Conservation (phyloP, 345 rosid species). For the Brassica juncea region DNA sequence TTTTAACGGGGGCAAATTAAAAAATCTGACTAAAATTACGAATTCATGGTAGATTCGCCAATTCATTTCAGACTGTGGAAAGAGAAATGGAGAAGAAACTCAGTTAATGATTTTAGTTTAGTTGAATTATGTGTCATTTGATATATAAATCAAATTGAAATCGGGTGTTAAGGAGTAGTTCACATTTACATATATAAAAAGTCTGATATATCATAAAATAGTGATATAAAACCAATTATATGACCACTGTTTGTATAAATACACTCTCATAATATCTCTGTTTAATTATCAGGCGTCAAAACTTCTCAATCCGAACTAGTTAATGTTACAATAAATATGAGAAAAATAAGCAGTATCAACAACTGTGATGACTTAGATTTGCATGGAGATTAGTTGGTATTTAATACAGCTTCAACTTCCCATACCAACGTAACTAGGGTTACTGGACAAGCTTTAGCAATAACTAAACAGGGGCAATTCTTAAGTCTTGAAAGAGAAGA, state of each 20-base stretch:
- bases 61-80: neutral
- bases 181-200: neutral
- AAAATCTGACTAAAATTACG: too few relatives aligned
- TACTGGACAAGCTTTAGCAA: neutral
- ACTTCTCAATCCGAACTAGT: neutral
- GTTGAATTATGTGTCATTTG: too few relatives aligned
- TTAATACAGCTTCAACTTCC: neutral
- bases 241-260: neutral
- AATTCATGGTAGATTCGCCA: too few relatives aligned
- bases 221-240: neutral
- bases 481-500: constrained; percentile 20
- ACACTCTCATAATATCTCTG: neutral
- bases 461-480: constrained; percentile 2
- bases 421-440: constrained; percentile 6
- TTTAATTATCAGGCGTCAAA: neutral
- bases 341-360: neutral
- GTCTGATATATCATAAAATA: neutral
- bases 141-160: neutral
- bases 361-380: neutral
- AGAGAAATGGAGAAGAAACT: neutral
- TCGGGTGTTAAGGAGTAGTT: neutral
- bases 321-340: neutral
- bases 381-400: constrained; percentile 2
- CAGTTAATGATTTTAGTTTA: too few relatives aligned
- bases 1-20: too few relatives aligned